Evolutionary conservation across 2,329 filamentous ascomycete species (phyloP).

Genomic region (Cucurbitaria berberidis): DNA sequence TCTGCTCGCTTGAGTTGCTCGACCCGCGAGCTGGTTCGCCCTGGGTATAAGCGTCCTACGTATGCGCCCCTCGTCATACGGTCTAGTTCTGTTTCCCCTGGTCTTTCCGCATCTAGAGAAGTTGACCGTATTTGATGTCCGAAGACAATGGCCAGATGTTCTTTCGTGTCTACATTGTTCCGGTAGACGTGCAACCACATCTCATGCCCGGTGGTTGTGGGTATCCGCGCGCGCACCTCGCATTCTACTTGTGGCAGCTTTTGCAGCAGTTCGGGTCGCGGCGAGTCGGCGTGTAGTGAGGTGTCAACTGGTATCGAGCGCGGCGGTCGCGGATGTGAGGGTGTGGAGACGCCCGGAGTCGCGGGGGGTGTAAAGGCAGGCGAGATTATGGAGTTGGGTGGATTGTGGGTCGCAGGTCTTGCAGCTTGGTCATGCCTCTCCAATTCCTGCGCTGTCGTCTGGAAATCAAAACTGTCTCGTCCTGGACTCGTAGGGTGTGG

Average conservation of each 20-base stretch:
- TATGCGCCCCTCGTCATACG: constrained; percentile 96
- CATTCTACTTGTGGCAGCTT: constrained; percentile 86
- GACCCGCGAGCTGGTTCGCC: constrained; percentile 76
- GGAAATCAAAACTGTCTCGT: constrained; percentile 48
- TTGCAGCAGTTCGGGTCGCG: constrained; percentile 74
- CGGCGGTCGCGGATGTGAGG: constrained; percentile 43
- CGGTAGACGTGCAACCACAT: constrained; percentile 97
- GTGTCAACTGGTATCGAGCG: constrained; percentile 54
- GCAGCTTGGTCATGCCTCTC: constrained; percentile 22
- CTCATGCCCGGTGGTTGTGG: constrained; percentile 87
- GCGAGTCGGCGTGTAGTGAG: constrained; percentile 42
- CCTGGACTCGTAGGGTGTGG: constrained; percentile 56
- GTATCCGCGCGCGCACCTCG: constrained; percentile 91
- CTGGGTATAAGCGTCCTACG: constrained; percentile 83
- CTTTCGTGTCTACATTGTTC: constrained; percentile 92
- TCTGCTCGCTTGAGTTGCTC: constrained; percentile 56
- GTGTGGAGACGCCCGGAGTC: constrained; percentile 42
- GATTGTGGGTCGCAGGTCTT: constrained; percentile 17
- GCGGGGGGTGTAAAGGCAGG: constrained; percentile 54
- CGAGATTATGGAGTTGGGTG: constrained; percentile 54
- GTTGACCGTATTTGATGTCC: constrained; percentile 80
- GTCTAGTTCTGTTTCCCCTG: constrained; percentile 84
- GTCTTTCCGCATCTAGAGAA: constrained; percentile 71
- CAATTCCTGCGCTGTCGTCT: constrained; percentile 18
- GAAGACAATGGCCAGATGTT: constrained; percentile 97